A percentile compares a stretch with the other conserved stretches of the same genome.
phyloP scores from a whole-genome alignment of 139 green algal species.

The Monoraphidium neglectum region DNA sequence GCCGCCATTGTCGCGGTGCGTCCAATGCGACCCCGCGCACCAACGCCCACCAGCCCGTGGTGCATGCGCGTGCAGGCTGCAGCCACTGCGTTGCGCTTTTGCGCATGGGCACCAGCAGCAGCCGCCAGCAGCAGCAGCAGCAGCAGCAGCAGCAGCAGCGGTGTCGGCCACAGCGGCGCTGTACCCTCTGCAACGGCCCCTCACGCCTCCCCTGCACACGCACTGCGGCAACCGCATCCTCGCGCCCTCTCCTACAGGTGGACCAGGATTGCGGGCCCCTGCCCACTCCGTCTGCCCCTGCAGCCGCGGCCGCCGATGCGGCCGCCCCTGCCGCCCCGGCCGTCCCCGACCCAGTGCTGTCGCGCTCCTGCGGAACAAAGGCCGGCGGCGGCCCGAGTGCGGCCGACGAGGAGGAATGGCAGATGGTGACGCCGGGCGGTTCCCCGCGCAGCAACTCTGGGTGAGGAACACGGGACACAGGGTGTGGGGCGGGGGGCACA shows the following conservation, averaged over 20 bases:
- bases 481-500: no score
- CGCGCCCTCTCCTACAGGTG: not conserved
- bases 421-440: no score
- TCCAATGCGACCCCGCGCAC: not conserved
- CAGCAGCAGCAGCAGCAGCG: conserved; percentile 4
- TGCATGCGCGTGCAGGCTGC: not conserved
- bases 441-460: no score
- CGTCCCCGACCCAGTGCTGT: no score
- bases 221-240: not conserved
- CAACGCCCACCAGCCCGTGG: not conserved
- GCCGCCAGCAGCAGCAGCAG: not conserved
- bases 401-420: no score
- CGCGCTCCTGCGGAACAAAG: no score
- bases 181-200: not conserved
- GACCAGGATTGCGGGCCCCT: not conserved
- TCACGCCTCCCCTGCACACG: not conserved
- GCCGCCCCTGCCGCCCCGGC: no score
- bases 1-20: not conserved
- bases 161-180: not conserved
- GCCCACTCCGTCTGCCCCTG: not conserved
- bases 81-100: not conserved
- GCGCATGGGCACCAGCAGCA: not conserved
- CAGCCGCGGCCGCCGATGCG: no score
- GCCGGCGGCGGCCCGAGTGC: no score
- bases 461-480: no score